phyloP scores from a whole-genome alignment of 345 rosid species.

The Clarkia xantiana region DNA sequence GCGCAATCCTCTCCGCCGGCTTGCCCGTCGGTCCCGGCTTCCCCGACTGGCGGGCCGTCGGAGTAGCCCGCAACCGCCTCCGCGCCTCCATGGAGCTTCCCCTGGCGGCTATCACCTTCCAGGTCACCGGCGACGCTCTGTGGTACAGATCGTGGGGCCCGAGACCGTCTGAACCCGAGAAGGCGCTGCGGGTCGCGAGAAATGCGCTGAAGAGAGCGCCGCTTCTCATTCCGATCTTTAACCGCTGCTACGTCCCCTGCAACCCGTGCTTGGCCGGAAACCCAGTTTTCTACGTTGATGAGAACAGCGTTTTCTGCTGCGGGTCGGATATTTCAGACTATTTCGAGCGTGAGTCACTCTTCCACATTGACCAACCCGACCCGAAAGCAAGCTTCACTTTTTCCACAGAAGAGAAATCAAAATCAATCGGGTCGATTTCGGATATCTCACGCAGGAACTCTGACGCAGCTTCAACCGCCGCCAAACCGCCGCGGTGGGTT shows the following conservation, averaged over 20 bases:
- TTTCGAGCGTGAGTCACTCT: constrained; percentile 65
- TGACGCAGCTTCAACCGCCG: constrained; percentile 32
- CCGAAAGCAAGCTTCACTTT: too few relatives aligned
- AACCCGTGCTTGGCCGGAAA: constrained; percentile 82
- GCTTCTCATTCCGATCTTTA: constrained; percentile 72
- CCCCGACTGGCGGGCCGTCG: constrained; percentile 86
- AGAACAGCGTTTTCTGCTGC: constrained; percentile 77
- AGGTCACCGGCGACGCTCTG: constrained; percentile 68
- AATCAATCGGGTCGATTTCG: constrained; percentile 34
- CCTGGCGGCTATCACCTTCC: constrained; percentile 76
- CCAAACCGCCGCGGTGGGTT: constrained; percentile 76
- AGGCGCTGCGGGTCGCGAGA: constrained; percentile 68
- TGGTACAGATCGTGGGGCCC: constrained; percentile 95
- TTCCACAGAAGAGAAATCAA: constrained; percentile 40
- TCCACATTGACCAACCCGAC: constrained; percentile 32
- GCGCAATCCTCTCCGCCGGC: constrained; percentile 75
- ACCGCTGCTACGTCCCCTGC: constrained; percentile 88
- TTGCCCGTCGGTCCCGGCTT: constrained; percentile 79
- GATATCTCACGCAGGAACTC: constrained; percentile 50
- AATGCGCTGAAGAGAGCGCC: constrained; percentile 83
- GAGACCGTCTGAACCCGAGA: constrained; percentile 73
- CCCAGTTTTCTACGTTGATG: constrained; percentile 90
- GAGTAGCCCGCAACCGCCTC: constrained; percentile 52
- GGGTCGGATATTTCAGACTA: constrained; percentile 88
- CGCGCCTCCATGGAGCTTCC: constrained; percentile 80